Evolutionary conservation across 1,284 basidiomycete species (phyloP).

Genomic region (Coniferiporia sulphurascens): DNA sequence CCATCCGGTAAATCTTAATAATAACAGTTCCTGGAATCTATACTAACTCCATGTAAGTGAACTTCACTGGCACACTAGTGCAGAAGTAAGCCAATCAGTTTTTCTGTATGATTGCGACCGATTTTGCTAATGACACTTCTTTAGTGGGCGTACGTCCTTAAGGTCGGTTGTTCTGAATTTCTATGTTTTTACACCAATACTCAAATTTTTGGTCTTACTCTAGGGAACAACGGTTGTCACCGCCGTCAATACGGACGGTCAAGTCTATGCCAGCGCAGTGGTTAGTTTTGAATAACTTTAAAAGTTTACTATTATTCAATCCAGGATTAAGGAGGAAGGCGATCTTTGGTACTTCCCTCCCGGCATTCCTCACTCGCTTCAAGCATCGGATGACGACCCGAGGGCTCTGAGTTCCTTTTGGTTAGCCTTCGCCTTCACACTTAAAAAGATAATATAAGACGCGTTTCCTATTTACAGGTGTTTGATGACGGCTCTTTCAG

Average conservation of each 20-base stretch:
- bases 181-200: not conserved
- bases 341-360: slow-evolving; percentile 65
- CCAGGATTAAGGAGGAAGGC: slow-evolving; percentile 26
- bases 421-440: slow-evolving; percentile 32
- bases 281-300: slow-evolving; percentile 6
- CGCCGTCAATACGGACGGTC: slow-evolving; percentile 54
- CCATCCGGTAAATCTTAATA: slow-evolving; percentile 42
- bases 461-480: not conserved
- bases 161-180: slow-evolving; percentile 30
- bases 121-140: slow-evolving; percentile 21
- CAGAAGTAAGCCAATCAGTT: slow-evolving; percentile 43
- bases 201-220: slow-evolving; percentile 5
- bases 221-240: slow-evolving; percentile 62
- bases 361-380: slow-evolving; percentile 59
- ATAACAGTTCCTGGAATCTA: not conserved
- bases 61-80: slow-evolving; percentile 68
- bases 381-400: slow-evolving; percentile 52
- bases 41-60: slow-evolving; percentile 38
- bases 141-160: slow-evolving; percentile 65
- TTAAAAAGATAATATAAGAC: not conserved
- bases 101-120: slow-evolving; percentile 23
- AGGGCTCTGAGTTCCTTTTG: slow-evolving; percentile 66
- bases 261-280: slow-evolving; percentile 33
- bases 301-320: slow-evolving; percentile 9
- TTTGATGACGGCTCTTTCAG: slow-evolving; percentile 52